Percentiles rank a stretch among this genome's conserved stretches.
Conservation (phyloP, 2,329 filamentous ascomycete genomes). For the Neocatenulostroma microsporum region DNA sequence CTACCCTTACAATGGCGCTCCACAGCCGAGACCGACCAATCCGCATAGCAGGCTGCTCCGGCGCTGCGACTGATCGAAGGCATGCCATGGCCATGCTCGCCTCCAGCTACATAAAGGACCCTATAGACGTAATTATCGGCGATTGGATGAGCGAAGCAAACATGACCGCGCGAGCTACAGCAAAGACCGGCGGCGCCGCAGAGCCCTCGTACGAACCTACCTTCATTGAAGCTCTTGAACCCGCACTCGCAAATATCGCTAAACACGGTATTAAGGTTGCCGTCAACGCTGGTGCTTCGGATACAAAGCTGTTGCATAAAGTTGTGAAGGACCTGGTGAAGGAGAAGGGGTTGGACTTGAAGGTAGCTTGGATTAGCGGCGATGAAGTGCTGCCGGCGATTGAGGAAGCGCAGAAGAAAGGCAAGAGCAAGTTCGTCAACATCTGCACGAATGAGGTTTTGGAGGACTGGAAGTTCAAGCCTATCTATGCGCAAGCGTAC, state of each 20-base stretch:
- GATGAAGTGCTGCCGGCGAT: conserved; percentile 33
- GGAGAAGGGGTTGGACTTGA: conserved; percentile 33
- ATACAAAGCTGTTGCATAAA: conserved; percentile 46
- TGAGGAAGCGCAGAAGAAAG: conserved; percentile 30
- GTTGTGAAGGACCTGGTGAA: conserved; percentile 34
- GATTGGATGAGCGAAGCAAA: conserved; percentile 41
- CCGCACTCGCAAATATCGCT: conserved; percentile 39
- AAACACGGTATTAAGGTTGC: conserved; percentile 48
- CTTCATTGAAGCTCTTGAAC: conserved; percentile 44
- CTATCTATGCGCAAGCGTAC: conserved; percentile 33
- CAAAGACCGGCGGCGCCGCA: conserved; percentile 30
- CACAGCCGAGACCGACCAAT: conserved; percentile 20
- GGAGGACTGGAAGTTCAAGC: conserved; percentile 26
- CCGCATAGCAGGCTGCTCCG: conserved; percentile 29
- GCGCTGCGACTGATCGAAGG: conserved; percentile 34
- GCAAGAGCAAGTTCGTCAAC: conserved; percentile 27
- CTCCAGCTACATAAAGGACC: conserved; percentile 26
- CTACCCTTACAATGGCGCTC: neutral
- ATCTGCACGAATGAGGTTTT: conserved; percentile 35
- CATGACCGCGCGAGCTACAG: conserved; percentile 27
- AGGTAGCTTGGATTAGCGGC: conserved; percentile 43
- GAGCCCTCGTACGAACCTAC: conserved; percentile 49
- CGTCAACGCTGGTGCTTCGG: conserved; percentile 50
- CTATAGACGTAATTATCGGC: conserved; percentile 48
- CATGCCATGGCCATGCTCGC: conserved; percentile 29